Conservation (phyloP, 495 filamentous ascomycete species). For the Aspergillus carlsbadensis region DNA sequence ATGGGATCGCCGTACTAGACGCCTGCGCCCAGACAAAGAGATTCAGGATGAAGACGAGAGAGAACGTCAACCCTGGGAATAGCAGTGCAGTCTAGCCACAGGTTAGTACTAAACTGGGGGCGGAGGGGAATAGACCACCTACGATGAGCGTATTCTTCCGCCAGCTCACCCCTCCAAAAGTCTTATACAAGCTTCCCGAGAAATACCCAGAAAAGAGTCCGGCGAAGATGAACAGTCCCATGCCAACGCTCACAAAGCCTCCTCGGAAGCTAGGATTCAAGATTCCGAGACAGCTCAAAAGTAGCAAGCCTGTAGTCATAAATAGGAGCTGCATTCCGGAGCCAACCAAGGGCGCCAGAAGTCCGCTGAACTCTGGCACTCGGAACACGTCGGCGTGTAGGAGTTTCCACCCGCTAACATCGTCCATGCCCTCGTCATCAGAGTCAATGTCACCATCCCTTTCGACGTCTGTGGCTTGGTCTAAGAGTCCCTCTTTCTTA, state of each 20-base stretch:
- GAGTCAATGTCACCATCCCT: conserved; percentile 61
- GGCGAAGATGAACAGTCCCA: conserved; percentile 85
- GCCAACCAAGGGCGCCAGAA: conserved; percentile 83
- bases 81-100: conserved; percentile 64
- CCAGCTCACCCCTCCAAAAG: conserved; percentile 80
- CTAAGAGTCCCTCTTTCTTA: conserved; percentile 58
- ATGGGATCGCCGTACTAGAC: conserved; percentile 86
- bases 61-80: conserved; percentile 81
- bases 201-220: conserved; percentile 94
- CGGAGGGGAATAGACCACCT: conserved; percentile 13
- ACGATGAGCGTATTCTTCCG: conserved; percentile 75
- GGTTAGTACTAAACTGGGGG: conserved; percentile 19
- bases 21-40: conserved; percentile 94
- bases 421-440: conserved; percentile 79
- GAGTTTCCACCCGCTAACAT: conserved; percentile 90
- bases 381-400: conserved; percentile 96
- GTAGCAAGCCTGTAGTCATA: conserved; percentile 74
- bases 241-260: conserved; percentile 84
- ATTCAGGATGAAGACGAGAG: conserved; percentile 79
- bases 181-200: conserved; percentile 79
- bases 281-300: conserved; percentile 79
- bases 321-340: conserved; percentile 90
- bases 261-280: conserved; percentile 91
- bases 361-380: conserved; percentile 66
- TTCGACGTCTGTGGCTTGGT: conserved; percentile 60